Conservation (phyloP, 495 filamentous ascomycete species). For the Aspergillus sclerotioniger region DNA sequence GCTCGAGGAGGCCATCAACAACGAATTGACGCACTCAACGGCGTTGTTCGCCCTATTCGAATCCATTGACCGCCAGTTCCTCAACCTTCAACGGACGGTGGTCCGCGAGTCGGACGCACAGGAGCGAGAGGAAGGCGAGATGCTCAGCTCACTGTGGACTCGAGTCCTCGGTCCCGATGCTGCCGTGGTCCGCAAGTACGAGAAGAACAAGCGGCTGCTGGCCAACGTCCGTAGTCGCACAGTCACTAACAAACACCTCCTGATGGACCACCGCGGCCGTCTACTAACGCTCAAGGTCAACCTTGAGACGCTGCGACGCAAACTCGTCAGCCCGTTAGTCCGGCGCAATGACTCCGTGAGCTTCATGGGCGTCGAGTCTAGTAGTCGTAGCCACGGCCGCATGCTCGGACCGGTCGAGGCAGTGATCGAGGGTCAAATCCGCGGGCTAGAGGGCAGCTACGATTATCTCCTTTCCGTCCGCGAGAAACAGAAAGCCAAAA, state of each 20-base stretch:
- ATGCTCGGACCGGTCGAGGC: conserved; percentile 54
- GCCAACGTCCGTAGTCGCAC: conserved; percentile 75
- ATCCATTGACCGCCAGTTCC: conserved; percentile 81
- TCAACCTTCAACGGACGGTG: conserved; percentile 82
- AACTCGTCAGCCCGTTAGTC: conserved; percentile 78
- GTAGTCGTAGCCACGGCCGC: conserved; percentile 45
- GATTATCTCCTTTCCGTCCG: conserved; percentile 69
- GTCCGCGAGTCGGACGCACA: conserved; percentile 77
- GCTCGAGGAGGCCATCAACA: conserved; percentile 83
- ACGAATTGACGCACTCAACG: conserved; percentile 72
- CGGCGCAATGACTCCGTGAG: conserved; percentile 57
- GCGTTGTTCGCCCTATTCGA: conserved; percentile 82
- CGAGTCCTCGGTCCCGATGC: conserved; percentile 73
- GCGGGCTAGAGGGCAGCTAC: conserved; percentile 74
- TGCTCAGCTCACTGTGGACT: conserved; percentile 82
- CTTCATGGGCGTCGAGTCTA: conserved; percentile 37
- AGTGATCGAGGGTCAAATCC: conserved; percentile 77
- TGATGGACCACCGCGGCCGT: conserved; percentile 79
- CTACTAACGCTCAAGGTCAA: conserved; percentile 76
- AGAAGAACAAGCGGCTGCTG: conserved; percentile 76
- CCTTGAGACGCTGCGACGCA: conserved; percentile 71
- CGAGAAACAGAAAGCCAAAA: conserved; percentile 74
- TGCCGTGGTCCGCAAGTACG: conserved; percentile 74
- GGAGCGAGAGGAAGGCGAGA: conserved; percentile 72
- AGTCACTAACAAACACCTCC: conserved; percentile 77